These are phyloP conservation scores for Hortaea werneckii DNA, from an alignment of 2,329 filamentous ascomycete genomes.

Conservation along the genomic window DNA sequence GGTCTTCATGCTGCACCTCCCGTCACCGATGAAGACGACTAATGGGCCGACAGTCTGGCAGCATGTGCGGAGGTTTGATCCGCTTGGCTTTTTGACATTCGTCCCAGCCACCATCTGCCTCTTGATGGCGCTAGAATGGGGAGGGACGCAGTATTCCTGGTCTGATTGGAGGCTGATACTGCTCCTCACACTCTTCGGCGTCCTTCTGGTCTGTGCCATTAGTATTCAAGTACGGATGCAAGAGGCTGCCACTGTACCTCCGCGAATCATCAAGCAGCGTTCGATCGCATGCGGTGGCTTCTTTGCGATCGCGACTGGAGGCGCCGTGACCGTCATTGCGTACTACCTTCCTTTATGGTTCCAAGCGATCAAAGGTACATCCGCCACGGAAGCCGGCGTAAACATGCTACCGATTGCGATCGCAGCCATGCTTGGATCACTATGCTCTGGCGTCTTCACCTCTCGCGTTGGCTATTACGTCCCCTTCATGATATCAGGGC, in stretches of 20 bases:
- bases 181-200: not conserved
- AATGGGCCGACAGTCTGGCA: constrained; percentile 19
- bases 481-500: constrained; percentile 29
- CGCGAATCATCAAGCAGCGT: not conserved
- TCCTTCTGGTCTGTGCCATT: not conserved
- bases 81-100: not conserved
- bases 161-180: constrained; percentile 14
- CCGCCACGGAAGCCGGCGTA: constrained; percentile 17
- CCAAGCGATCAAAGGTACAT: constrained; percentile 14
- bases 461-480: constrained; percentile 42
- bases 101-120: constrained; percentile 26
- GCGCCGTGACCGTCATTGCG: not conserved
- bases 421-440: constrained; percentile 24
- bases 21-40: constrained; percentile 33
- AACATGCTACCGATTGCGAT: constrained; percentile 13
- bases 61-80: not conserved
- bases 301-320: not conserved
- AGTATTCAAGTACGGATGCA: not conserved
- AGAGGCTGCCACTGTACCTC: not conserved
- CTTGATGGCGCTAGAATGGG: constrained; percentile 37
- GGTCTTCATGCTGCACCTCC: constrained; percentile 21
- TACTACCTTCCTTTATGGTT: constrained; percentile 9
- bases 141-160: constrained; percentile 32
- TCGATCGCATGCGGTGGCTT: not conserved
- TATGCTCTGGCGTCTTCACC: constrained; percentile 29